These are phyloP conservation scores for Trametes coccinea DNA, from an alignment of 768 basidiomycete genomes.

Conservation along the genomic window DNA sequence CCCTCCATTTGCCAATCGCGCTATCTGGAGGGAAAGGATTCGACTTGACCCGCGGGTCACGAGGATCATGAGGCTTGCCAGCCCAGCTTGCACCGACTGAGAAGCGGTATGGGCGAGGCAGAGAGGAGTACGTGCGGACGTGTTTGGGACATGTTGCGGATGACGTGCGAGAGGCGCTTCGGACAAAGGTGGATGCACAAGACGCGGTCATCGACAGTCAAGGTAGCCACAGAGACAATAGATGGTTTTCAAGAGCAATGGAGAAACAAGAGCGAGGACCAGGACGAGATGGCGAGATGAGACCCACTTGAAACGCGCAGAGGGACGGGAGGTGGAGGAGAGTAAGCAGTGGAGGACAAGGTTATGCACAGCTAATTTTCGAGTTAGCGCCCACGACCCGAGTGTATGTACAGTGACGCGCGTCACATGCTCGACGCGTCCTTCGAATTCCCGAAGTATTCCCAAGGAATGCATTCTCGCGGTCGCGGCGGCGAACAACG, in stretches of 20 bases:
- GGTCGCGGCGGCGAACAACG: background rate
- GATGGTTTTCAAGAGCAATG: background rate
- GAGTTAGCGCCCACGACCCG: background rate
- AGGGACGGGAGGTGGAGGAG: background rate
- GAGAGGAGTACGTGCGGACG: slow-evolving; percentile 24
- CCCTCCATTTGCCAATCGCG: slow-evolving; percentile 68
- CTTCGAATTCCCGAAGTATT: background rate
- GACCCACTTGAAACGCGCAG: background rate
- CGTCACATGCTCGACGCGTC: slow-evolving; percentile 17
- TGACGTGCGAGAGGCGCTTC: slow-evolving; percentile 9
- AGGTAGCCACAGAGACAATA: background rate
- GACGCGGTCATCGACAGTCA: slow-evolving; percentile 12
- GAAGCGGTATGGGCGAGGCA: slow-evolving; percentile 62
- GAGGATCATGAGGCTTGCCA: slow-evolving; percentile 58
- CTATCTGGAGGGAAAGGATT: slow-evolving; percentile 58
- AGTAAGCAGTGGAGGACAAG: background rate
- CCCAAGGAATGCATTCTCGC: background rate
- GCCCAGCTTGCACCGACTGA: slow-evolving; percentile 80
- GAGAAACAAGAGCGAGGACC: too few relatives aligned
- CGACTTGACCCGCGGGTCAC: slow-evolving; percentile 33
- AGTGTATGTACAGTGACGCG: background rate
- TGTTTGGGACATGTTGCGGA: slow-evolving; percentile 4
- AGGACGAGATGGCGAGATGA: too few relatives aligned
- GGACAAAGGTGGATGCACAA: slow-evolving; percentile 6
- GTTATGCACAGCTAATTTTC: slow-evolving; percentile 9